Evolutionary conservation across 768 basidiomycete genomes (phyloP).

Genomic region (Daedaleopsis sinensis): DNA sequence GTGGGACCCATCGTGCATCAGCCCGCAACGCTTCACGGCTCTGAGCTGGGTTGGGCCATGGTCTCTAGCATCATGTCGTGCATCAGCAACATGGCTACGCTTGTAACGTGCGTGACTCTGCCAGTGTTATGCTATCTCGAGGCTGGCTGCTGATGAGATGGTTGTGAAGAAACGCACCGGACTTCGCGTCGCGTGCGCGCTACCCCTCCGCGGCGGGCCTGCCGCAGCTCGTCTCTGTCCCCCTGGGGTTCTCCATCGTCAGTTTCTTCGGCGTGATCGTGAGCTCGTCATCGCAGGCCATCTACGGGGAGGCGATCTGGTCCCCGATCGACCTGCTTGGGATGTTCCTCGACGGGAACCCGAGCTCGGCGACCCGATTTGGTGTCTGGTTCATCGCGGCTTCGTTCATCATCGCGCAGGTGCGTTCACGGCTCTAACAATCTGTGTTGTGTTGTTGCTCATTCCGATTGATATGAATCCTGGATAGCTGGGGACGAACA

Average conservation of each 20-base stretch:
- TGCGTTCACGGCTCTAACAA: slow-evolving; percentile 23
- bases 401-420: slow-evolving; percentile 80
- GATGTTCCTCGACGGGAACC: slow-evolving; percentile 66
- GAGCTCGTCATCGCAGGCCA: slow-evolving; percentile 71
- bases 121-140: slow-evolving; percentile 4
- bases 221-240: slow-evolving; percentile 73
- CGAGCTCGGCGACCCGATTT: slow-evolving; percentile 67
- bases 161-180: slow-evolving; percentile 64
- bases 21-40: slow-evolving; percentile 63
- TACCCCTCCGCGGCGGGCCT: slow-evolving; percentile 59
- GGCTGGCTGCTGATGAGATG: not conserved
- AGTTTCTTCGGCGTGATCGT: slow-evolving; percentile 84
- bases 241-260: slow-evolving; percentile 72
- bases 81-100: slow-evolving; percentile 79
- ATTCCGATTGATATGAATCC: slow-evolving; percentile 4
- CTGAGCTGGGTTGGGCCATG: slow-evolving; percentile 76
- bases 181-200: slow-evolving; percentile 68
- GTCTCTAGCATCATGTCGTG: slow-evolving; percentile 72
- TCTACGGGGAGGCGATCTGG: slow-evolving; percentile 82
- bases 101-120: slow-evolving; percentile 55
- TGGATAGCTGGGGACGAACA: slow-evolving; percentile 58
- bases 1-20: slow-evolving; percentile 75
- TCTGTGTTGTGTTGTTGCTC: slow-evolving; percentile 5
- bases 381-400: slow-evolving; percentile 80
- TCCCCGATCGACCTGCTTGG: slow-evolving; percentile 73